Base-by-base conservation (phyloP, 192 early-diverging fungal genomes). In the Gaertneriomyces sp. region DNA sequence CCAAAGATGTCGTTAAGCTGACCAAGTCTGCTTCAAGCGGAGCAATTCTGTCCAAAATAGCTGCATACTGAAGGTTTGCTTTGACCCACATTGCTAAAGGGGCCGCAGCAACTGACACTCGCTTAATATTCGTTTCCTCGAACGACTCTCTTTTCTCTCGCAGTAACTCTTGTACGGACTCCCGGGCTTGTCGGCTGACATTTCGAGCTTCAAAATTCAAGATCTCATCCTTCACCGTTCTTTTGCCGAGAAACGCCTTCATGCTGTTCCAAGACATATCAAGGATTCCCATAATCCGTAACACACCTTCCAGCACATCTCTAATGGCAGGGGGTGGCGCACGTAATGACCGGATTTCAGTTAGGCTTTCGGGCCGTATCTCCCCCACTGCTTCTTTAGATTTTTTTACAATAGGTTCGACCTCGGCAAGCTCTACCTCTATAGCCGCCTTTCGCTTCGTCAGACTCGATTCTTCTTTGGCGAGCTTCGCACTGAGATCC, bases 201-300 rank as follows among this genome's bases (percentile, higher is more conserved):
- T 61, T 80, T 25, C 78, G 63, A 14, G 81, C 83, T 51, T 85
- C 73, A 60, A 87, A 87, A 66, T 84, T 85, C 72, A 87, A 75
- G 58, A 84, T 84, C 70, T 87, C 85, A 20, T 87, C 85, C 54
- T 87, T 87, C 7, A 87, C 71, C 0, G 81, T 82, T 39, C 85
- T 39, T 61, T 87, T 83, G 19, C 85, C 85, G 17, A 87, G 69
- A 63, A 87, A 86, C 0, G 81, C 74, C 60, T 86, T 87, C 85
- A 87, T 87, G 63, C 81, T 86, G 45, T 82, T 86, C 85, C 85
- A 87, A 5, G 83, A 86, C 77, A 84, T 86, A 61, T 87, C 85
- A 47, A 82, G 60, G 33, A 73, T 80, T 33, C 85, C 85, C 77
- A 87, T 83, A 10, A 87, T 63, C 8, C 83, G 50, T 44, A 87